Conservation (phyloP, 1,284 basidiomycete genomes). For the Ganoderma multipileum region DNA sequence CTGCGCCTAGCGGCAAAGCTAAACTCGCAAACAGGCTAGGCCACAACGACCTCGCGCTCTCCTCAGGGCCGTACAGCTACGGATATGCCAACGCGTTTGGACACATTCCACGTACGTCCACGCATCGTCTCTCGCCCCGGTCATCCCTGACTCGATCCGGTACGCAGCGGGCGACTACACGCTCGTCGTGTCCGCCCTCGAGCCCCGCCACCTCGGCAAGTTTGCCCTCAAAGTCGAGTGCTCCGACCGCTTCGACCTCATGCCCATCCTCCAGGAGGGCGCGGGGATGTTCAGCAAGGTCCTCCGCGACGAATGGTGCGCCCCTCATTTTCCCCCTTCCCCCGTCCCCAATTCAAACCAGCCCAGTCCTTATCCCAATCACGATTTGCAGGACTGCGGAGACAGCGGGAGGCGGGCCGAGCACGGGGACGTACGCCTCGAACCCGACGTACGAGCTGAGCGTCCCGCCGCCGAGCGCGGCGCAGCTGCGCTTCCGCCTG, state of each 20-base stretch:
- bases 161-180: conserved; percentile 84
- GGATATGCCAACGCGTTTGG: conserved; percentile 70
- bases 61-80: conserved; percentile 85
- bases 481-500: conserved; percentile 64
- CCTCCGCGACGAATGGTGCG: conserved; percentile 75
- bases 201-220: conserved; percentile 69
- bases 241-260: conserved; percentile 68
- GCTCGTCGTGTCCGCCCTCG: conserved; percentile 84
- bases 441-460: conserved; percentile 78
- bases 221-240: conserved; percentile 74
- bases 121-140: not conserved
- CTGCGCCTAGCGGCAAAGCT: conserved; percentile 10
- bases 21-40: conserved; percentile 49
- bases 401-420: conserved; percentile 72
- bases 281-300: conserved; percentile 88
- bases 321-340: no score
- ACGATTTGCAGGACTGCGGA: conserved; percentile 50
- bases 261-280: conserved; percentile 86
- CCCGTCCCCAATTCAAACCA: not conserved
- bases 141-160: not conserved
- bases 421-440: conserved; percentile 61
- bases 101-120: conserved; percentile 60
- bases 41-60: conserved; percentile 72
- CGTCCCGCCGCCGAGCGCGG: conserved; percentile 52
- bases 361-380: not conserved